These are phyloP conservation scores for Candida bentonensis DNA, from an alignment of 805 yeast genomes.

Conservation along the genomic window DNA sequence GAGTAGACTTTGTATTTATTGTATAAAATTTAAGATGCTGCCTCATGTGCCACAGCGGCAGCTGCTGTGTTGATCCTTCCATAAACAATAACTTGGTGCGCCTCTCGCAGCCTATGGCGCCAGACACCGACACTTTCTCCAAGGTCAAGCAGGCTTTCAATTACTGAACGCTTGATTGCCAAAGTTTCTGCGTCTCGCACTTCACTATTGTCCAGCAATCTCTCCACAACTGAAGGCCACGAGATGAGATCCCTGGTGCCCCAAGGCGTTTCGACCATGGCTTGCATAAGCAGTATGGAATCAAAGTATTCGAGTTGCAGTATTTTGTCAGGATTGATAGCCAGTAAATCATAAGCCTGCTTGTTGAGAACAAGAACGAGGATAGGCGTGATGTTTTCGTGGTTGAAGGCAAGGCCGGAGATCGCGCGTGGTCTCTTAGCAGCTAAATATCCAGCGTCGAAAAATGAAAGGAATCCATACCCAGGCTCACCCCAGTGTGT, in stretches of 20 bases:
- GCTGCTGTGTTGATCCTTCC: conserved; percentile 7
- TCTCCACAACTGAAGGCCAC: conserved; percentile 20
- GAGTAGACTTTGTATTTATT: conserved; percentile 1
- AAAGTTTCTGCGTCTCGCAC: conserved; percentile 9
- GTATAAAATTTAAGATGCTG: conserved; percentile 2
- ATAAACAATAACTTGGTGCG: conserved; percentile 6
- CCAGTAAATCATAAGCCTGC: conserved; percentile 12
- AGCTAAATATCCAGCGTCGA: conserved; percentile 16
- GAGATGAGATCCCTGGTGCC: conserved; percentile 15
- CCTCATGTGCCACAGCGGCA: conserved; percentile 12
- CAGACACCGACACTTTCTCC: conserved; percentile 7
- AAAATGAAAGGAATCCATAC: conserved; percentile 14
- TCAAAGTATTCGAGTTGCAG: conserved; percentile 14
- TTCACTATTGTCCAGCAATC: conserved; percentile 14
- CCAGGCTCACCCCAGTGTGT: not conserved
- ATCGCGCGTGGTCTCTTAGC: conserved; percentile 10
- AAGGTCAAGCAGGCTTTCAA: conserved; percentile 8
- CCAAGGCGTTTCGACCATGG: conserved; percentile 13
- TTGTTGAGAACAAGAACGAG: conserved; percentile 15
- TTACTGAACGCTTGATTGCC: conserved; percentile 7
- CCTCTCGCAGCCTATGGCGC: conserved; percentile 6
- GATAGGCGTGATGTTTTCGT: conserved; percentile 15
- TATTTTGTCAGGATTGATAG: conserved; percentile 11
- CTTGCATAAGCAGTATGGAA: conserved; percentile 15
- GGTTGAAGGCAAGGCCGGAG: conserved; percentile 12